phyloP scores from a whole-genome alignment of 192 early-diverging fungal genomes.

The Mortierella claussenii region DNA sequence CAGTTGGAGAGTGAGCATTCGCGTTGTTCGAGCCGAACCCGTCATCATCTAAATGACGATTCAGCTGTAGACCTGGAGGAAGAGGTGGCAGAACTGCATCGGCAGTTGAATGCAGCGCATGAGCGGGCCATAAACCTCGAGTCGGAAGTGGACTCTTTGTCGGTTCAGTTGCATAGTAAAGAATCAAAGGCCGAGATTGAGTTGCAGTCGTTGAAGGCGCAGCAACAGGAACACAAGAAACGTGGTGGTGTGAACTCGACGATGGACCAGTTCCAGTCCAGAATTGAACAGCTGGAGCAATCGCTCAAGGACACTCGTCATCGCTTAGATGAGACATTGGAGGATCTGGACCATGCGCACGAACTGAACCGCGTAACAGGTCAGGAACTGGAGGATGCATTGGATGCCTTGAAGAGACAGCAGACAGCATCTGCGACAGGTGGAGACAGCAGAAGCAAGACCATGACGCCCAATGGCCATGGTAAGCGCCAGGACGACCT shows the following conservation, averaged over 20 bases:
- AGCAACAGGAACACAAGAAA: constrained; percentile 15
- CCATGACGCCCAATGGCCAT: too few relatives aligned
- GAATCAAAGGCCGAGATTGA: neutral
- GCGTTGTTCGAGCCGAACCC: neutral
- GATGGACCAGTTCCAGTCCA: neutral
- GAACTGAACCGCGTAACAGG: constrained; percentile 39
- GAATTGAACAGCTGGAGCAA: constrained; percentile 19
- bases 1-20: constrained; percentile 9
- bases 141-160: constrained; percentile 5
- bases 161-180: neutral
- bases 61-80: constrained; percentile 21
- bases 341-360: constrained; percentile 39
- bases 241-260: neutral
- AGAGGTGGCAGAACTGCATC: constrained; percentile 36
- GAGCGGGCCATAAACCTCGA: constrained; percentile 17
- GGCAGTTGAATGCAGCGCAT: constrained; percentile 24
- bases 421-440: neutral
- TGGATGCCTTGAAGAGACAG: constrained; percentile 30
- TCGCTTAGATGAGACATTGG: constrained; percentile 12
- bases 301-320: constrained; percentile 14
- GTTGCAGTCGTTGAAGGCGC: constrained; percentile 2
- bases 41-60: neutral
- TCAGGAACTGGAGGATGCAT: constrained; percentile 41
- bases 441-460: too few relatives aligned
- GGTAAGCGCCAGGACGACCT: constrained; percentile 14